A percentile compares a stretch with the other conserved stretches of the same genome.
Conservation (phyloP, 768 basidiomycete genomes). For the Mycena galericulata region DNA sequence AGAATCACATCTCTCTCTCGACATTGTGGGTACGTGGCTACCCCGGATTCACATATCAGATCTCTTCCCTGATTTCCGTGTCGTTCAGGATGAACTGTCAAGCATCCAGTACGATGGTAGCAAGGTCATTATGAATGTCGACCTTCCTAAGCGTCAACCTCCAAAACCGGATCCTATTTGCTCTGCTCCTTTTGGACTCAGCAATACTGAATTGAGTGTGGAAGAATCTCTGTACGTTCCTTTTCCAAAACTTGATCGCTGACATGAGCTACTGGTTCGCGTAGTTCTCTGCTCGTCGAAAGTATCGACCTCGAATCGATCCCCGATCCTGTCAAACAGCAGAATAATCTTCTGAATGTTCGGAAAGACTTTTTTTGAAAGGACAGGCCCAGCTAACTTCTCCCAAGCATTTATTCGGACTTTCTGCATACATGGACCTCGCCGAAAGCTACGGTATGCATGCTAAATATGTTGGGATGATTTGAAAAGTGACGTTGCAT, state of each 20-base stretch:
- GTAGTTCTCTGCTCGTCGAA: not conserved
- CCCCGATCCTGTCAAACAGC: not conserved
- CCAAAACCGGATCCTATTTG: not conserved
- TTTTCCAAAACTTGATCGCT: no score
- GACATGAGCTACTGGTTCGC: not conserved
- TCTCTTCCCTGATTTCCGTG: not conserved
- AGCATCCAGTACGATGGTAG: not conserved
- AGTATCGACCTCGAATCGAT: not conserved
- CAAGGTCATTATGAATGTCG: conserved; percentile 7
- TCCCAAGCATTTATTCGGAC: not conserved
- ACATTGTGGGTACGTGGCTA: not conserved
- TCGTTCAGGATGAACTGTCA: not conserved
- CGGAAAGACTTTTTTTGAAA: not conserved
- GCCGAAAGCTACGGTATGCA: not conserved
- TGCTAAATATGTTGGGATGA: not conserved
- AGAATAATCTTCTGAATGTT: not conserved
- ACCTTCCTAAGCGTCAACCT: not conserved
- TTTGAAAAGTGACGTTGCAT: not conserved
- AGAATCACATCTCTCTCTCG: not conserved
- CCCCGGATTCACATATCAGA: not conserved
- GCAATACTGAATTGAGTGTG: no score
- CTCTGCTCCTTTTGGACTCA: not conserved
- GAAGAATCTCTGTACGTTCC: no score
- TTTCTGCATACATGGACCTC: not conserved
- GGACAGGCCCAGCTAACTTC: not conserved